Base-by-base conservation (phyloP, 208 protist species). In the Acanthamoeba lenticulata region DNA sequence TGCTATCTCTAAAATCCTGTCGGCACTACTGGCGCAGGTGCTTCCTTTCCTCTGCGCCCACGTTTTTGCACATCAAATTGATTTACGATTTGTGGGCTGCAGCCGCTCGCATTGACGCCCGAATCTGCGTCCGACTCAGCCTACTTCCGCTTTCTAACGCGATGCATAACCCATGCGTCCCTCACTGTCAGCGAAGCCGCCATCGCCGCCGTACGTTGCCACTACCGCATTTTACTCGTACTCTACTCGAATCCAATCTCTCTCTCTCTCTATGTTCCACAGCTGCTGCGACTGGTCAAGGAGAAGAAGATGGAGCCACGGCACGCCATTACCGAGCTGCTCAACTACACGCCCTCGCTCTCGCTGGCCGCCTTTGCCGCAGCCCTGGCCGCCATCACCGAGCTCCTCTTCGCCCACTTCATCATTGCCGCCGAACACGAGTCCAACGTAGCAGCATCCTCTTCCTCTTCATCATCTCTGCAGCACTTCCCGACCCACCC, bases 271-370 rank as follows among this genome's bases (percentile, higher is more conserved):
- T 34, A 0, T 44, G 3, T 32, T 62, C 1, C 32, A 34, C 44
- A 89, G 79, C 19, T 89, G 47, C 34, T 89, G 79, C 79, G 79
- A 15, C 40, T 89, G 38, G 79, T 89, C 42, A 89, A 34, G 79
- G 79, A 89, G 52, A 89, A 89, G 47, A 89, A 89, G 79, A 5
- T 89, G 44, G 79, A 89, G 19, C 27, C 79, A 36, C 52, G 57
- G 79, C 79, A 89, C n/a, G 79, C 79, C 32, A 89, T 89, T 19
- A 65, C 79, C 17, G 79, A 89, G 47, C 79, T 89, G 44, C 36
- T 89, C 15, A 89, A 89, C 45, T 89, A 89, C 79, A 89, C 79
- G 13, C 79, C 79, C 9, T 89, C 79, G 27, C 32, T 89, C 79
- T 89, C 79, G n/a, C 13, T 38, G 29, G 44, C 79, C 52, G 44